Evolutionary conservation across 768 basidiomycete species (phyloP).

Genomic region (Trametes coccinea): DNA sequence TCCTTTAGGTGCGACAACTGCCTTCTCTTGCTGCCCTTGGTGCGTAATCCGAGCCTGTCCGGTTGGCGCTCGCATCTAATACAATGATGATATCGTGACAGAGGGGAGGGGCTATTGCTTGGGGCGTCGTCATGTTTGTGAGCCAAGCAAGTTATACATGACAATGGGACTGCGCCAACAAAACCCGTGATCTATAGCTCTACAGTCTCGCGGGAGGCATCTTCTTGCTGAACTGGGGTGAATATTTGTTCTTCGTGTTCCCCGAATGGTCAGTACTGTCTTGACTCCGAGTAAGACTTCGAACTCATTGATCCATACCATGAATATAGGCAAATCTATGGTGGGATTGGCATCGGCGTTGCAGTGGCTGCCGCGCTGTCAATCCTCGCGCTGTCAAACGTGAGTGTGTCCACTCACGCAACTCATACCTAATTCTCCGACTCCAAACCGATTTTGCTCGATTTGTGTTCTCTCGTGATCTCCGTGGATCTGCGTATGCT

Average conservation of each 20-base stretch:
- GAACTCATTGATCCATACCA: neutral
- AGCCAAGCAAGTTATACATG: conserved; percentile 1
- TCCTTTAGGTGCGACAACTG: conserved; percentile 74
- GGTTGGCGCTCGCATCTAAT: neutral
- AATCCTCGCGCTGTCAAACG: conserved; percentile 63
- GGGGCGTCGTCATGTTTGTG: conserved; percentile 64
- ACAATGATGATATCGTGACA: conserved; percentile 31
- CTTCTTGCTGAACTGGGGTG: conserved; percentile 59
- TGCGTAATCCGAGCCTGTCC: conserved; percentile 35
- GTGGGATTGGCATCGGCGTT: conserved; percentile 60
- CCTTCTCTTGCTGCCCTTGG: conserved; percentile 70
- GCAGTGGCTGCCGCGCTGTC: conserved; percentile 52
- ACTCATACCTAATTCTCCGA: neutral
- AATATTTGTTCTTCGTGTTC: conserved; percentile 63
- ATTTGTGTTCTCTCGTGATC: neutral
- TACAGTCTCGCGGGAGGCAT: conserved; percentile 70
- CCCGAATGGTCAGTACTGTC: conserved; percentile 56
- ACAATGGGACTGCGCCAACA: conserved; percentile 1
- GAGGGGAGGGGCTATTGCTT: conserved; percentile 73
- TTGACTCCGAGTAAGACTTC: neutral
- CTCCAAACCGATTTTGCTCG: neutral
- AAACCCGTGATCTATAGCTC: conserved; percentile 38
- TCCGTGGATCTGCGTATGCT: neutral
- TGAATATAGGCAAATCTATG: conserved; percentile 60
- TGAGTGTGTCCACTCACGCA: conserved; percentile 36